A percentile compares a stretch with the other conserved stretches of the same genome.
Conservation (phyloP, 2,329 filamentous ascomycete genomes). For the Xylaria sp. region DNA sequence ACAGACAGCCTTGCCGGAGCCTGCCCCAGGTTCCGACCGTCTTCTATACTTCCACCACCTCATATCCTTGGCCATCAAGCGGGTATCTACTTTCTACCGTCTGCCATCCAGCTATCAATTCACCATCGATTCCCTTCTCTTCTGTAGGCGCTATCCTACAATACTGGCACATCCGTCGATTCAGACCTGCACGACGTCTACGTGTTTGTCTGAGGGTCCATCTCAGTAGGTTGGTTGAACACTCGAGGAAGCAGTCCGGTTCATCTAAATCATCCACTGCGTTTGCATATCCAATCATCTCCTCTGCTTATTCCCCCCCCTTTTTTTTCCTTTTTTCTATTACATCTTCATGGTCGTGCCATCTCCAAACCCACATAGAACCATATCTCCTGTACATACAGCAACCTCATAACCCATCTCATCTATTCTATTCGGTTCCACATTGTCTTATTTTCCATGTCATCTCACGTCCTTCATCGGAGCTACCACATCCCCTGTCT, state of each 20-base stretch:
- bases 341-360: background rate
- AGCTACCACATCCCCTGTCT: background rate
- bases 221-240: background rate
- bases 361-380: background rate
- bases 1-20: background rate
- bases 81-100: background rate
- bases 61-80: background rate
- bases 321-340: background rate
- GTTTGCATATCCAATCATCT: background rate
- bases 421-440: background rate
- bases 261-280: background rate
- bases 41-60: background rate
- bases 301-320: background rate
- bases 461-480: background rate
- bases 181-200: background rate
- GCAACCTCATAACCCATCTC: background rate
- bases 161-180: background rate
- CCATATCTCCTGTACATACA: background rate
- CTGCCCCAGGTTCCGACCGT: background rate
- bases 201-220: background rate
- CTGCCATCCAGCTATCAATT: background rate
- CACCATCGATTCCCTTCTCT: background rate
- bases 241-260: background rate
- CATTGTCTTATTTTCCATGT: background rate
- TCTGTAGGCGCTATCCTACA: background rate